Evolutionary conservation across 1,284 basidiomycete species (phyloP).

Genomic region (Mycena sp.): DNA sequence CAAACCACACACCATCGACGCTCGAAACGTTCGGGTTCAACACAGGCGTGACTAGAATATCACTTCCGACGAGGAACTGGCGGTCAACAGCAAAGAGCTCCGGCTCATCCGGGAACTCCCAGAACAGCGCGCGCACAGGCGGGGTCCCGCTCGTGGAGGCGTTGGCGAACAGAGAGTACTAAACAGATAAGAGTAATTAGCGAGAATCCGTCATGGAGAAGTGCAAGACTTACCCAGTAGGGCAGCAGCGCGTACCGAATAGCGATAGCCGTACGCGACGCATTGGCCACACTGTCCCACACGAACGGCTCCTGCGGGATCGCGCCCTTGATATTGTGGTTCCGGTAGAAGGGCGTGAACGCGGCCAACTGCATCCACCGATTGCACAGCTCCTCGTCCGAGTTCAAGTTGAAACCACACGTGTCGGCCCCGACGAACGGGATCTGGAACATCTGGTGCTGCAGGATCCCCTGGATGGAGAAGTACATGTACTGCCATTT

Average conservation of each 20-base stretch:
- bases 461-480: constrained; percentile 72
- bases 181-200: too few species aligned
- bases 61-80: constrained; percentile 77
- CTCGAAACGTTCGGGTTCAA: constrained; percentile 61
- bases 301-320: constrained; percentile 78
- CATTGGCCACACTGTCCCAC: constrained; percentile 79
- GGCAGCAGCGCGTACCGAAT: constrained; percentile 75
- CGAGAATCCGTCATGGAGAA: too few species aligned
- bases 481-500: constrained; percentile 69
- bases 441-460: constrained; percentile 82
- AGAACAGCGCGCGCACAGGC: constrained; percentile 78
- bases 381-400: constrained; percentile 83
- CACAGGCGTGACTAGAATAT: constrained; percentile 81
- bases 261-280: constrained; percentile 76
- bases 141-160: constrained; percentile 71
- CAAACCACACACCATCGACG: constrained; percentile 57
- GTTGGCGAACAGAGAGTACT: constrained; percentile 83
- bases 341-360: constrained; percentile 78
- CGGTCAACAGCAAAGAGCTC: constrained; percentile 69
- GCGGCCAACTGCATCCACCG: constrained; percentile 86
- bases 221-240: constrained; percentile 67
- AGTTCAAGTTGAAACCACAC: constrained; percentile 75
- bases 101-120: constrained; percentile 77
- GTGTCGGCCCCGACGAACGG: constrained; percentile 83
- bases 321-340: constrained; percentile 71